A percentile compares a stretch with the other conserved stretches of the same genome.
Evolutionary conservation across 2,329 filamentous ascomycete species (phyloP).

Genomic region (Didymella arachidicola): DNA sequence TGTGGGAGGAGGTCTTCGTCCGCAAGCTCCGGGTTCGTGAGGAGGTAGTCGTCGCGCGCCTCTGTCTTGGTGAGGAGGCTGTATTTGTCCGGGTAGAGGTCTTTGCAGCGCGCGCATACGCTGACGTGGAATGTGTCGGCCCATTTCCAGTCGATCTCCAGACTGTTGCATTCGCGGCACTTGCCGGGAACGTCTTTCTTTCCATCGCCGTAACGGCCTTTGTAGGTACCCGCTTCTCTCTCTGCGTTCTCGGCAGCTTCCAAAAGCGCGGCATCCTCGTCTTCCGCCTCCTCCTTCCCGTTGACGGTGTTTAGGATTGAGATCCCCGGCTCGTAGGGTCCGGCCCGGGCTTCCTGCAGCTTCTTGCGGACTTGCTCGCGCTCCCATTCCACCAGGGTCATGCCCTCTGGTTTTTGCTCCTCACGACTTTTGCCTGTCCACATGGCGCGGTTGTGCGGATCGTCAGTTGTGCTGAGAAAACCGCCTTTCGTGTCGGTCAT

Average conservation of each 20-base stretch:
- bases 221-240: conserved; percentile 39
- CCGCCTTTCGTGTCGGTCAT: conserved; percentile 99
- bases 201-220: conserved; percentile 46
- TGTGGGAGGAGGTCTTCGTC: conserved; percentile 87
- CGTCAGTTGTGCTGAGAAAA: conserved; percentile 88
- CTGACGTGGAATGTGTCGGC: conserved; percentile 79
- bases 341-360: conserved; percentile 75
- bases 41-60: conserved; percentile 90
- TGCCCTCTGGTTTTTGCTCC: conserved; percentile 79
- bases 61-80: conserved; percentile 96
- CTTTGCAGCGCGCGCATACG: conserved; percentile 86
- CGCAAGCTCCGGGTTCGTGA: conserved; percentile 94
- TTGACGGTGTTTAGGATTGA: conserved; percentile 69
- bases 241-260: conserved; percentile 54
- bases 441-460: conserved; percentile 84
- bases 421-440: conserved; percentile 51
- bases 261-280: conserved; percentile 36
- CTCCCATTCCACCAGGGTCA: conserved; percentile 94
- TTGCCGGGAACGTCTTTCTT: conserved; percentile 64
- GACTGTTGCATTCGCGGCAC: conserved; percentile 80
- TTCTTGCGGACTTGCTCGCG: conserved; percentile 76
- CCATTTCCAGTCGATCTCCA: conserved; percentile 97
- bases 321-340: conserved; percentile 89
- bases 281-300: conserved; percentile 39
- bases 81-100: conserved; percentile 90